These are phyloP conservation scores for Pisolithus thermaeus DNA, from an alignment of 1,284 basidiomycete genomes.

Conservation along the genomic window DNA sequence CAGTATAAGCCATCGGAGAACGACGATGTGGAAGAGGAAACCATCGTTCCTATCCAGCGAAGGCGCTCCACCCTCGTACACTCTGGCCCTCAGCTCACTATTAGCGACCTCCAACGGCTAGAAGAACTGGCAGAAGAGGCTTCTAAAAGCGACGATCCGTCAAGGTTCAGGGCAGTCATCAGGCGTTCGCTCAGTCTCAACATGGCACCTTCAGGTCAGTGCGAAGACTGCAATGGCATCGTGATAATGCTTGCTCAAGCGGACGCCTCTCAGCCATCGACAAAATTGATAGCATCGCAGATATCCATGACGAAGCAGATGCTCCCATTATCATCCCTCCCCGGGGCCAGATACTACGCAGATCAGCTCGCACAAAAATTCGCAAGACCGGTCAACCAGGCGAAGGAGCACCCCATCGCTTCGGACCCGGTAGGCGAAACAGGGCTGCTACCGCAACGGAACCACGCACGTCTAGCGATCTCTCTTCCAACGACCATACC, in stretches of 20 bases:
- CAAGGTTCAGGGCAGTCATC: conserved; percentile 75
- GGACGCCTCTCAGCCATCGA: conserved; percentile 46
- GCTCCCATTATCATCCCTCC: conserved; percentile 85
- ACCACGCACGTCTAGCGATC: conserved; percentile 52
- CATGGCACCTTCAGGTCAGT: conserved; percentile 77
- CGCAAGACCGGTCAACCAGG: conserved; percentile 79
- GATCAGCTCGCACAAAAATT: conserved; percentile 92
- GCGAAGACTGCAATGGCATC: conserved; percentile 9
- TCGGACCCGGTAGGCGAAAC: conserved; percentile 41
- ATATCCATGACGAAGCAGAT: conserved; percentile 75
- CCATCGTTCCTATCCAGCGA: conserved; percentile 61
- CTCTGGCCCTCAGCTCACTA: conserved; percentile 73
- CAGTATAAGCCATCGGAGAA: conserved; percentile 77
- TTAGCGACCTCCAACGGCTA: conserved; percentile 87
- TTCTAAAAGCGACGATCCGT: conserved; percentile 77
- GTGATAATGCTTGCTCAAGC: conserved; percentile 15
- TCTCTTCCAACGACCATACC: conserved; percentile 52
- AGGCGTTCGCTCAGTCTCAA: conserved; percentile 87
- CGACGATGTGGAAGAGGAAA: conserved; percentile 67
- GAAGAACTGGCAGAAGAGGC: conserved; percentile 91
- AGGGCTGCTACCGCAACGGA: conserved; percentile 32
- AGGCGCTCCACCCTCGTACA: conserved; percentile 62
- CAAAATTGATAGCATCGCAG: conserved; percentile 58
- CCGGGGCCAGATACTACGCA: conserved; percentile 84
- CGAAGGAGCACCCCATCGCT: conserved; percentile 71